Base-by-base conservation (phyloP, 2,329 filamentous ascomycete species). In the Phaeosphaeria sp. region DNA sequence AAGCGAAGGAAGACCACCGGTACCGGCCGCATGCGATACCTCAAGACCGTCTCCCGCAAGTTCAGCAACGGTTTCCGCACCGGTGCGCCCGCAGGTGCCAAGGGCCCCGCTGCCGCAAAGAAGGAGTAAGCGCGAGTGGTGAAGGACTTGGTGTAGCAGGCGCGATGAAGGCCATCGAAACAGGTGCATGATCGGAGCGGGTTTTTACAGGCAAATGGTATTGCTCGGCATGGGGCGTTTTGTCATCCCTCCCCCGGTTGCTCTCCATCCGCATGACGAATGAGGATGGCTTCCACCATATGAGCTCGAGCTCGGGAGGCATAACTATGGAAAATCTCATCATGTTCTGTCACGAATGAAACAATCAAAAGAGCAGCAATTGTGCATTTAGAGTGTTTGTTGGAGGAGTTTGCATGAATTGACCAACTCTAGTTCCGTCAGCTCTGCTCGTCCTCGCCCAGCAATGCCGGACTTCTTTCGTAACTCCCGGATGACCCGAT, bases 1-100 rank as follows among this genome's bases (percentile, higher is more conserved):
- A 98, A 98, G 92, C 88, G 95, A 83, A 96, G 95, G 91, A 98
- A 97, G 93, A 97, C 94, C 79, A 94, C 91, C 81, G 95, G 95
- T 78, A 94, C 92, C 79, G 95, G 95, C 82, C 92, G 95, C 83
- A 95, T 93, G 90, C 89, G 92, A 80, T 92, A 93, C 86, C 88
- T 99, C 81, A 96, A 96, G 88, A 87, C 87, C 77, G 89, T 99
- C 80, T 86, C 93, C 80, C 90, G 95, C 82, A 89, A 89, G 84
- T 97, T 97, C 89, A 92, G 90, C 87, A 99, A 99, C 86, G 93
- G 93, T 76, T 99, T 99, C 92, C 94, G 91, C 86, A 88, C 84
- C 73, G 95, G 95, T 79, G 82, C 86, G 74, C 93, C 93, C 80
- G 93, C 96, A 86, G 90, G 89, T 78, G 85, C 93, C 74, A 89